These are phyloP conservation scores for Colletotrichum cereale DNA, from an alignment of 2,329 filamentous ascomycete species.

Conservation along the genomic window DNA sequence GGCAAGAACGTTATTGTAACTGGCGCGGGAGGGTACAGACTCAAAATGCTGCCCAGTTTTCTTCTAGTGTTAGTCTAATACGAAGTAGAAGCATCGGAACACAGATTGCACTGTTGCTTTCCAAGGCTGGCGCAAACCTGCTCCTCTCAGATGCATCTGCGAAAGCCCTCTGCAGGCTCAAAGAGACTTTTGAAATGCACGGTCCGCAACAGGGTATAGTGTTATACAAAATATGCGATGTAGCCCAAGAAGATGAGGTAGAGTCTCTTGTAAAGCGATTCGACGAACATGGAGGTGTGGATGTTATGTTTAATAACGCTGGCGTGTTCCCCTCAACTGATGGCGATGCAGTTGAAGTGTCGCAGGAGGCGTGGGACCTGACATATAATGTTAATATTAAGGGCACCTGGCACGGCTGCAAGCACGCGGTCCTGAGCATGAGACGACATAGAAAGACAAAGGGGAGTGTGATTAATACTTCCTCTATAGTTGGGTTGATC, in stretches of 20 bases:
- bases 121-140: conserved; percentile 77
- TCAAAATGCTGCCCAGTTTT: conserved; percentile 15
- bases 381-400: conserved; percentile 84
- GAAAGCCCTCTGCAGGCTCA: conserved; percentile 71
- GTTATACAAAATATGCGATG: conserved; percentile 66
- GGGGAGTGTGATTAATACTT: conserved; percentile 80
- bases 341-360: conserved; percentile 64
- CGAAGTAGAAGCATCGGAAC: conserved; percentile 70
- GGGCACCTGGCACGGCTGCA: conserved; percentile 82
- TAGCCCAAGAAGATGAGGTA: conserved; percentile 76
- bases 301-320: conserved; percentile 85
- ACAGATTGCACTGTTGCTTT: conserved; percentile 80
- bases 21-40: conserved; percentile 77
- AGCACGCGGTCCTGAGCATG: conserved; percentile 77
- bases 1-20: conserved; percentile 67
- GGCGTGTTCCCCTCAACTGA: conserved; percentile 83
- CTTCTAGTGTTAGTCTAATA: conserved; percentile 59
- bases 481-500: conserved; percentile 78
- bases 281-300: conserved; percentile 78
- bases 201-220: conserved; percentile 55
- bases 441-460: conserved; percentile 75
- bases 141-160: conserved; percentile 78
- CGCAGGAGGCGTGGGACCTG: conserved; percentile 79
- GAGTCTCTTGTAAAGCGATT: conserved; percentile 71
- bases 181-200: conserved; percentile 71